Percentiles rank a stretch among this genome's conserved stretches.
These are phyloP conservation scores for Brassica nigra DNA, from an alignment of 345 rosid genomes.

Conservation along the genomic window DNA sequence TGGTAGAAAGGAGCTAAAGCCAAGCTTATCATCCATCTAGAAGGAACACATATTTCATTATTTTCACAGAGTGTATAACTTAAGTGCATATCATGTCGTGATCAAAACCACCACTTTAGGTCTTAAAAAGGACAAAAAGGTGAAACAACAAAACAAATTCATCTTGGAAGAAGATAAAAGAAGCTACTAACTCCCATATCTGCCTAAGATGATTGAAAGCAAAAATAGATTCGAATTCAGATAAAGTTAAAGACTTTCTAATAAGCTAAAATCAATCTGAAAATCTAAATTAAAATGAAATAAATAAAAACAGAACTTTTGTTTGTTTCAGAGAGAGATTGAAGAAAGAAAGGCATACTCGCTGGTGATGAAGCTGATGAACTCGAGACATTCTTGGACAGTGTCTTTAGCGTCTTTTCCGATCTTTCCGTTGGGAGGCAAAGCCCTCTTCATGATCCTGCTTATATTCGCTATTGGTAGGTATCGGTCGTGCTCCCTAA, in stretches of 20 bases:
- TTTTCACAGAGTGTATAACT: no score
- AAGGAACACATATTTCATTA: no score
- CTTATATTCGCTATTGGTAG: conserved; percentile 68
- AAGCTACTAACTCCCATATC: neutral
- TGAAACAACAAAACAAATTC: neutral
- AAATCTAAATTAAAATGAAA: neutral
- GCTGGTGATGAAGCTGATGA: conserved; percentile 70
- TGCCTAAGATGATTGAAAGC: neutral
- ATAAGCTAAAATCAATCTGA: neutral
- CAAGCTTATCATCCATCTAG: no score
- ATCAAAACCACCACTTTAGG: no score
- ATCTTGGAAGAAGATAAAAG: neutral
- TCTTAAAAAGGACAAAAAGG: neutral
- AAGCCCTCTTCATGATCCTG: conserved; percentile 71
- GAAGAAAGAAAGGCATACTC: conserved; percentile 43
- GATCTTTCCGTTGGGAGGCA: conserved; percentile 66
- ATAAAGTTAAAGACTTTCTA: neutral
- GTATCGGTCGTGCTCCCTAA: conserved; percentile 64
- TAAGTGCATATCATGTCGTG: no score
- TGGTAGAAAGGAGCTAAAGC: no score
- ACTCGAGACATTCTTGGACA: conserved; percentile 76
- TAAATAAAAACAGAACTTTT: no score
- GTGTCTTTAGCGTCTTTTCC: conserved; percentile 70
- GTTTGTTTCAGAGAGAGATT: neutral
- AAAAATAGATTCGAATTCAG: neutral